A percentile compares a stretch with the other conserved stretches of the same genome.
phyloP scores from a whole-genome alignment of 441 rosid genomes.

The Hypseocharis bilobata region DNA sequence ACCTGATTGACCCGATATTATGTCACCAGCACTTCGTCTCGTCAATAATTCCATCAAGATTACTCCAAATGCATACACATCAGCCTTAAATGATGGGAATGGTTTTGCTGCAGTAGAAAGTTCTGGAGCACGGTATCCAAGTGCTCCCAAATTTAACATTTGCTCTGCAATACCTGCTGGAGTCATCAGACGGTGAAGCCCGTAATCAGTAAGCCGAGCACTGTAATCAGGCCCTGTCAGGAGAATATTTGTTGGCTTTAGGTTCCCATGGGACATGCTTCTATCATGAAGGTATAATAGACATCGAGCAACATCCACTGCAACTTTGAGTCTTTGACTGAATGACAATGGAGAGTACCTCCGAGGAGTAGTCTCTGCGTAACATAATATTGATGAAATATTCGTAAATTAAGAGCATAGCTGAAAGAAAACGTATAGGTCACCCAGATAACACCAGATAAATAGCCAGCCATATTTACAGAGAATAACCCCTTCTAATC shows the following conservation, averaged over 20 bases:
- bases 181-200: constrained; percentile 82
- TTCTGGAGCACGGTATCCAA: constrained; percentile 85
- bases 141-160: constrained; percentile 76
- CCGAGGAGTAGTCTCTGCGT: constrained; percentile 81
- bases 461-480: no score
- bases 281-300: constrained; percentile 71
- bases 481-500: no score
- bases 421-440: no score
- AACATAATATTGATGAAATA: constrained; percentile 15
- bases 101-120: constrained; percentile 58
- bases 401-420: constrained; percentile 3
- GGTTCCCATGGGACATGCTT: constrained; percentile 70
- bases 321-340: constrained; percentile 67
- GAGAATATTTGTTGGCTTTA: constrained; percentile 80
- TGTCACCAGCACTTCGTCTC: constrained; percentile 80
- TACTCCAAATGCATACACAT: constrained; percentile 82
- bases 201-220: constrained; percentile 54
- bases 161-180: constrained; percentile 75
- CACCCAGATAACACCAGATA: no score
- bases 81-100: constrained; percentile 57
- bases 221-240: constrained; percentile 44
- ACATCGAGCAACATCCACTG: constrained; percentile 65
- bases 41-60: constrained; percentile 83
- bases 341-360: constrained; percentile 66
- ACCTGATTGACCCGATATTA: constrained; percentile 87